These are phyloP conservation scores for Daldinia eschscholtzii DNA, from an alignment of 2,329 filamentous ascomycete species.

Conservation along the genomic window DNA sequence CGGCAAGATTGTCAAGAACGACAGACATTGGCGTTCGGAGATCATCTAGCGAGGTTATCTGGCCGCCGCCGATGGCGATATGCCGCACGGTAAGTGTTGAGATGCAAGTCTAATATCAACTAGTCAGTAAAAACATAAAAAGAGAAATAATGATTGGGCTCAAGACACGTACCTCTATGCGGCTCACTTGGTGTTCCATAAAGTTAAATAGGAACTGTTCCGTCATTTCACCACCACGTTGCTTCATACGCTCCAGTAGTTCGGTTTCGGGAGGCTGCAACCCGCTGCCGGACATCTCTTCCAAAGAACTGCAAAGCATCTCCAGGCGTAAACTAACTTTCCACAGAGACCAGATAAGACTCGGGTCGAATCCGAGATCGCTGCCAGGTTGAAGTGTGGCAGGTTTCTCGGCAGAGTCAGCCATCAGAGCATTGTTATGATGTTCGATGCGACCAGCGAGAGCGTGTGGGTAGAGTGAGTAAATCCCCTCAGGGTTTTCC, in stretches of 20 bases:
- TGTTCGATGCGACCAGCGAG: constrained; percentile 83
- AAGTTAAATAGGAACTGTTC: constrained; percentile 90
- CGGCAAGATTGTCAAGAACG: constrained; percentile 72
- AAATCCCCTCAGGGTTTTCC: constrained; percentile 96
- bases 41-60: constrained; percentile 73
- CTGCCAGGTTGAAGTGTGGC: constrained; percentile 73
- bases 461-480: constrained; percentile 92
- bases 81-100: constrained; percentile 84
- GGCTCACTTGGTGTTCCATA: constrained; percentile 92
- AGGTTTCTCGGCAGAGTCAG: constrained; percentile 65
- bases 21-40: constrained; percentile 83
- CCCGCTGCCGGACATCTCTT: constrained; percentile 72
- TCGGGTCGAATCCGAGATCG: constrained; percentile 81
- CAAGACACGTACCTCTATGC: constrained; percentile 82
- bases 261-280: constrained; percentile 86
- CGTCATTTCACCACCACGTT: constrained; percentile 83
- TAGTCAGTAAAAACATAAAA: constrained; percentile 44
- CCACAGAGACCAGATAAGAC: constrained; percentile 91
- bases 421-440: constrained; percentile 64
- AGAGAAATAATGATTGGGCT: neutral
- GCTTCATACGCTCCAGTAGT: constrained; percentile 76
- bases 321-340: constrained; percentile 88
- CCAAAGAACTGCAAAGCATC: constrained; percentile 91
- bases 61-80: constrained; percentile 76
- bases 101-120: constrained; percentile 75